Evolutionary conservation across 768 basidiomycete species (phyloP), one percentile per base, ranked within the genome.

Genomic region (Tricholoma sp.): DNA sequence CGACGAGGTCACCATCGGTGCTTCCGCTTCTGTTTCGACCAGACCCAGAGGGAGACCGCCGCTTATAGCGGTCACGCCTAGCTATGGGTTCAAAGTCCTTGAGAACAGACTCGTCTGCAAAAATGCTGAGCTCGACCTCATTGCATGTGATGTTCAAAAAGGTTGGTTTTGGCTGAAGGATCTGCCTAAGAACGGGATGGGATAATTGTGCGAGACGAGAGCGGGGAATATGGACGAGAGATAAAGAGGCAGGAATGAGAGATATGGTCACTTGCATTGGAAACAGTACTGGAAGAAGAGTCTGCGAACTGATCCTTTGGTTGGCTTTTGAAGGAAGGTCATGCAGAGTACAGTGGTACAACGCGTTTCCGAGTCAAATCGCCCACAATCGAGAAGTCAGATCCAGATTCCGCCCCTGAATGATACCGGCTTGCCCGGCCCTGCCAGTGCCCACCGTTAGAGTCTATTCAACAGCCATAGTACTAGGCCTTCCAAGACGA

Each of bases 71-170:
- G 61, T 88, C 86, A 52, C 73, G 80, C 29, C 79, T 70, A 8
- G 85, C 85, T 61, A 86, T 78, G 8, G 73, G 69, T 61, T 84
- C 81, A 61, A 89, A 89, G 60, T 86, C 83, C 11, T 72, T 64
- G 13, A 87, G 76, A 55, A 74, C 66, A 57, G 74, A 71, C 54
- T 82, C 76, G 59, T 88, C 84, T 34, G 83, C 86, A 62, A 91
- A 89, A 50, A 89, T 71, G 67, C 80, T 82, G 69, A 92, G 84
- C 69, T 91, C 89, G 60, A 90, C 80, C 60, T 88, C 81, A 66
- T 92, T 92, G 72, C 80, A 87, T 52, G 87, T 88, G 55, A 90
- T 77, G 63, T 85, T 89, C 65, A 90, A 77, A 67, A 90, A 90
- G 6, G 78, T 76, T 13, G 86, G 84, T 57, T 73, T 75, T 2